Percentiles rank a stretch among this genome's conserved stretches.
Evolutionary conservation across 1,139 yeast genomes (phyloP).

Genomic region (Saccharomyces hybrid): DNA sequence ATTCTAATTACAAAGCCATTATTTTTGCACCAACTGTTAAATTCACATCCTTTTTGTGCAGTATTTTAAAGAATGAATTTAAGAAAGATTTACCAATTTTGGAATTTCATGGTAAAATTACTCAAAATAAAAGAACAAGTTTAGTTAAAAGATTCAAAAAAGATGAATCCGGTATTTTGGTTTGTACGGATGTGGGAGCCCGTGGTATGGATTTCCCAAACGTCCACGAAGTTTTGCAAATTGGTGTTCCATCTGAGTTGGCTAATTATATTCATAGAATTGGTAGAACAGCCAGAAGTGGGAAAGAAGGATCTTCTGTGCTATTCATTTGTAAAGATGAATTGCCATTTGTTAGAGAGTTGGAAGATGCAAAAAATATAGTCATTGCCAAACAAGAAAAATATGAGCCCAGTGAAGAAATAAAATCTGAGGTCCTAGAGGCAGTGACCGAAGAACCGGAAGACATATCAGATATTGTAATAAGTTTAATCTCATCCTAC

Average conservation of each 20-base stretch:
- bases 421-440: conserved; percentile 21
- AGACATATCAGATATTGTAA: conserved; percentile 20
- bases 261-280: conserved; percentile 85
- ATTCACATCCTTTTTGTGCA: conserved; percentile 51
- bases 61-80: conserved; percentile 31
- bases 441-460: conserved; percentile 22
- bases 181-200: conserved; percentile 92
- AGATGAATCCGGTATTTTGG: conserved; percentile 47
- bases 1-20: conserved; percentile 58
- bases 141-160: conserved; percentile 27
- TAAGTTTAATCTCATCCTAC: conserved; percentile 25
- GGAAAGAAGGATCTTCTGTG: conserved; percentile 63
- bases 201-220: conserved; percentile 93
- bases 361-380: conserved; percentile 44
- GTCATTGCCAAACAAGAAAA: conserved; percentile 38
- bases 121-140: conserved; percentile 39
- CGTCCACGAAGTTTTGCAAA: conserved; percentile 74
- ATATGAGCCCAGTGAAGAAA: conserved; percentile 28
- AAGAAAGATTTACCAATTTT: conserved; percentile 26
- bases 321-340: conserved; percentile 46
- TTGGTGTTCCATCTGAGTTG: conserved; percentile 64
- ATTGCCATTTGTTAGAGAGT: conserved; percentile 39
- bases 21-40: conserved; percentile 75
- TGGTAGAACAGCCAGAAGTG: conserved; percentile 96
- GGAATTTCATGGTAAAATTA: conserved; percentile 63